Conservation (phyloP, 345 rosid species). For the Boechera stricta region DNA sequence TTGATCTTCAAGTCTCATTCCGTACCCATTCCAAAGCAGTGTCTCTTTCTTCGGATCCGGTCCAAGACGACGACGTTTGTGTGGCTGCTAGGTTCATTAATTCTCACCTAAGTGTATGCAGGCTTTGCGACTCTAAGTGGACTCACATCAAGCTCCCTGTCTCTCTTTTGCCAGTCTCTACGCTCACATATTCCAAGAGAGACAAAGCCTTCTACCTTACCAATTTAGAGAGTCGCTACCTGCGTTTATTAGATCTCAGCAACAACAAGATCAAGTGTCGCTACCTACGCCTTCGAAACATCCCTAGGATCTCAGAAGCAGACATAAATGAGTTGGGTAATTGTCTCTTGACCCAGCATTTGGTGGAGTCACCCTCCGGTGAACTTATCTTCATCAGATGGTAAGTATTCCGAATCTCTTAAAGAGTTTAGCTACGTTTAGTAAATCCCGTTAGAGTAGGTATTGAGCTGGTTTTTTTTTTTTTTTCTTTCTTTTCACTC, state of each 20-base stretch:
- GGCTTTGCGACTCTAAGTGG: slow-evolving; percentile 3
- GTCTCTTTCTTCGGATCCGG: slow-evolving; percentile 10
- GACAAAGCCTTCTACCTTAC: slow-evolving; percentile 26
- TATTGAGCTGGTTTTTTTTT: too few species aligned
- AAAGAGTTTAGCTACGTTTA: neutral
- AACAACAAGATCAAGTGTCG: too few species aligned
- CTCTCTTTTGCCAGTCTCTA: slow-evolving; percentile 18
- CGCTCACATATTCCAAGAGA: slow-evolving; percentile 22
- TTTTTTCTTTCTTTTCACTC: too few species aligned
- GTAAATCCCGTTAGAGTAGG: neutral
- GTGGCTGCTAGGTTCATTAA: slow-evolving; percentile 28
- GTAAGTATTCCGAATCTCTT: neutral
- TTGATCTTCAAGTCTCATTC: neutral
- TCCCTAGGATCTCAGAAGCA: too few species aligned
- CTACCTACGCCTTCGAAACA: too few species aligned
- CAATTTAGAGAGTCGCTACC: slow-evolving; percentile 21
- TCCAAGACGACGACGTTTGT: neutral
- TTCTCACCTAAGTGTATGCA: neutral
- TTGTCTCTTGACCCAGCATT: too few species aligned
- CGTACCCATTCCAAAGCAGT: neutral
- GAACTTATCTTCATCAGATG: slow-evolving; percentile 33
- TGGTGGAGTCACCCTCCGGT: neutral
- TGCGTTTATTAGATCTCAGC: neutral
- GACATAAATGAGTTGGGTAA: too few species aligned
- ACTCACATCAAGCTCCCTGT: slow-evolving; percentile 6